These are phyloP conservation scores for Stachybotrys elegans DNA, from an alignment of 2,329 filamentous ascomycete genomes.

Conservation along the genomic window DNA sequence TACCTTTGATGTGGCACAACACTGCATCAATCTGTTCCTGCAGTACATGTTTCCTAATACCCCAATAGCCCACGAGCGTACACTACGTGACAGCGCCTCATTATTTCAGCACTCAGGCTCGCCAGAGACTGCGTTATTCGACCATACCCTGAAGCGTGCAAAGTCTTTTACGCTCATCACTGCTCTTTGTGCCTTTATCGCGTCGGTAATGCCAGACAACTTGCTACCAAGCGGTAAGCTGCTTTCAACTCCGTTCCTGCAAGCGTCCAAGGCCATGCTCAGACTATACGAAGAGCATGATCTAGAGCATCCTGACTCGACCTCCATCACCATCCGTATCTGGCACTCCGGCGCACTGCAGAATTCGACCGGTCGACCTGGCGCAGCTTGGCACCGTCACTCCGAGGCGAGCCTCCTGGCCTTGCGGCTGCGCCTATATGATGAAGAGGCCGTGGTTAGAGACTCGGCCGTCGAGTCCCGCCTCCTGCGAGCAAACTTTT, in stretches of 20 bases:
- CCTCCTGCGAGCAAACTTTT: slow-evolving; percentile 7
- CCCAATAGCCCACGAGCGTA: slow-evolving; percentile 6
- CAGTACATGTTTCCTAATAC: slow-evolving; percentile 7
- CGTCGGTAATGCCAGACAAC: neutral
- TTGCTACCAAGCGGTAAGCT: neutral
- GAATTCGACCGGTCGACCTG: slow-evolving; percentile 6
- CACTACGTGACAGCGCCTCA: slow-evolving; percentile 1
- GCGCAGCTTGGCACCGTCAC: slow-evolving; percentile 5
- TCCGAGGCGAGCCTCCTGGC: slow-evolving; percentile 5
- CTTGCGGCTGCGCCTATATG: slow-evolving; percentile 4
- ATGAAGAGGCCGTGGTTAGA: neutral
- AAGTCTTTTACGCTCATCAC: slow-evolving; percentile 4
- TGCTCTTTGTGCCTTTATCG: slow-evolving; percentile 5
- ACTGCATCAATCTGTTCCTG: slow-evolving; percentile 8
- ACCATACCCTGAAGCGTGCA: neutral
- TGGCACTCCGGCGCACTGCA: slow-evolving; percentile 8
- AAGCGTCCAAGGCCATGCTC: slow-evolving; percentile 8
- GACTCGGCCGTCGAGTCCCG: slow-evolving; percentile 2
- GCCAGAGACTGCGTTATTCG: neutral
- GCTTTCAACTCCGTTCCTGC: slow-evolving; percentile 1
- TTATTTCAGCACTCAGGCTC: neutral
- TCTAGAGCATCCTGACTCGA: slow-evolving; percentile 7
- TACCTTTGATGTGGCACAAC: slow-evolving; percentile 1
- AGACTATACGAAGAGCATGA: slow-evolving; percentile 6
- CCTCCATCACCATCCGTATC: slow-evolving; percentile 4